Base-by-base conservation (phyloP, 2,329 filamentous ascomycete genomes). In the Nemania sp. region DNA sequence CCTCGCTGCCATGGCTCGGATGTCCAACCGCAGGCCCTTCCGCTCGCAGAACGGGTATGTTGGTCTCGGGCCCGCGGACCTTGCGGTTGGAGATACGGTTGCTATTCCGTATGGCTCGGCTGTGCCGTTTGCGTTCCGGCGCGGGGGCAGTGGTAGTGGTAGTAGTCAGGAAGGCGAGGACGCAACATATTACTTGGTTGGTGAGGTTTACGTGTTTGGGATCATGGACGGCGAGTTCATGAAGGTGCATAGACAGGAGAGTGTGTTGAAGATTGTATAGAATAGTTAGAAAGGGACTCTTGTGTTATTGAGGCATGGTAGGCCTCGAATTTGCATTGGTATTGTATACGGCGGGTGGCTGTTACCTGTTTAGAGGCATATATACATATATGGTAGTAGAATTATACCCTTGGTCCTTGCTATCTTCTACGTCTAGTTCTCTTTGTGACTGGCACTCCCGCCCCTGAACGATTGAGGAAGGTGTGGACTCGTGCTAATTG, bases 221-320 rank as follows among this genome's bases (percentile, higher is more conserved):
- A 73, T 73, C 43, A 73, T 73, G 72, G 70, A 73, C 15, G 72
- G 72, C 47, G 72, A 73, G 61, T 73, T 70, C 53, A 73, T 73
- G 72, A 71, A 70, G 43, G 72, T 72, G 38, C 72, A 73, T 66
- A 63, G 70, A 20, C 68, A 70, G 59, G 72, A 73, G 65, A 70
- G 65, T 2, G n/a, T 69, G 27, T 22, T 73, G 47, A 58, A 59
- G 4, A 49, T 72, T 58, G 58, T 69, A 32, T 72, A 66, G 54
- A 27, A 1, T 8, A 35, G 7, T n/a, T 52, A 26, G 6, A 51
- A 32, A 4, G 29, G 8, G 29, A 32, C 29, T 32, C 29, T 32
- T 32, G 5, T 32, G 29, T 32, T 32, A 5, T 8, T 32, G 29
- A 32, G 4, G 29, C 29, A 32, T 32, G 29, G 8, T 32, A n/a